Conservation (phyloP, 1,284 basidiomycete genomes). For the Golubevia pallescens region DNA sequence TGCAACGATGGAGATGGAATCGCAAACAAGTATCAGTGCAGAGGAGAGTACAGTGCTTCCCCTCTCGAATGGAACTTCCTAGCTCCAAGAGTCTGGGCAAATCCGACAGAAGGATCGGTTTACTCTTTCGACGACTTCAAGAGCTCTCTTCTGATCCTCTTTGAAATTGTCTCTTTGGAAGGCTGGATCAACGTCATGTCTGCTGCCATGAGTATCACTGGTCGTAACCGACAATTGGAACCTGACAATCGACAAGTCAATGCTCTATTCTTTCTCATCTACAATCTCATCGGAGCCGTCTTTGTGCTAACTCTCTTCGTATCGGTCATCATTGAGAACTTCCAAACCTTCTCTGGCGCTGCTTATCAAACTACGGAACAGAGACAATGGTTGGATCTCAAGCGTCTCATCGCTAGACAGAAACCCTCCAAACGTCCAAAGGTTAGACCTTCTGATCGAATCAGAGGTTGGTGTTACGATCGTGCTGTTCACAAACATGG, state of each 20-base stretch:
- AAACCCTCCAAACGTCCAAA: constrained; percentile 82
- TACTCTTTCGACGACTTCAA: constrained; percentile 93
- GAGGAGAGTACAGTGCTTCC: constrained; percentile 73
- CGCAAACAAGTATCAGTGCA: constrained; percentile 73
- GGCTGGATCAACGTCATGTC: constrained; percentile 94
- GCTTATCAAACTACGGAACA: constrained; percentile 79
- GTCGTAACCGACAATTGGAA: constrained; percentile 63
- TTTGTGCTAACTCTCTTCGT: constrained; percentile 70
- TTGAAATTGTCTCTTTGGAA: constrained; percentile 92
- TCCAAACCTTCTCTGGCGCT: constrained; percentile 81
- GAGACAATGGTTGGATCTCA: constrained; percentile 91
- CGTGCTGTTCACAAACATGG: constrained; percentile 89
- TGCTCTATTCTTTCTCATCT: constrained; percentile 89
- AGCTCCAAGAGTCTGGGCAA: constrained; percentile 85
- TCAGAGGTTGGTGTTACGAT: constrained; percentile 89
- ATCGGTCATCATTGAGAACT: constrained; percentile 92
- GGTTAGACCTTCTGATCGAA: constrained; percentile 68
- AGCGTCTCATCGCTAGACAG: constrained; percentile 86
- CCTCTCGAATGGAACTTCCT: constrained; percentile 72
- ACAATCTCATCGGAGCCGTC: constrained; percentile 88
- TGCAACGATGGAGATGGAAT: constrained; percentile 78
- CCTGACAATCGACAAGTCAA: constrained; percentile 66
- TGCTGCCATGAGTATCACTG: constrained; percentile 80
- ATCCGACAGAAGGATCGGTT: constrained; percentile 80
- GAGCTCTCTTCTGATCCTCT: constrained; percentile 84